Evolutionary conservation across 2,329 filamentous ascomycete species (phyloP).

Genomic region (Pseudogymnoascus sp.): DNA sequence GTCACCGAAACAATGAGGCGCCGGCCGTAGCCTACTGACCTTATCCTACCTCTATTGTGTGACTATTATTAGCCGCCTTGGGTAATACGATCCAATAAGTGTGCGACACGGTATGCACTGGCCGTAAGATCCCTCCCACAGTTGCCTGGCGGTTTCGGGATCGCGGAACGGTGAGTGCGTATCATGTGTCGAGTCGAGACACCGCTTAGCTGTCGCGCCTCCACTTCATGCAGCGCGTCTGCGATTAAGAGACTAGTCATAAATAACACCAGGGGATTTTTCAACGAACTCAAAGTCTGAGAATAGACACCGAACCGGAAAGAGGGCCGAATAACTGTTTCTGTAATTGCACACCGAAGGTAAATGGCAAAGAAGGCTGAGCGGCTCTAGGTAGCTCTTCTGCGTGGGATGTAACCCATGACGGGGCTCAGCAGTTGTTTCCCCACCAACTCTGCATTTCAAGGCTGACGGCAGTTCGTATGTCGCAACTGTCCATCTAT

Average conservation of each 20-base stretch:
- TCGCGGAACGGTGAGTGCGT: not conserved
- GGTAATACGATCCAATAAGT: not conserved
- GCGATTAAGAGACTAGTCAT: not conserved
- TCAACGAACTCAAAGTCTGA: not conserved
- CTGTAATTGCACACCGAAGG: not conserved
- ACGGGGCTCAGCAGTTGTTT: not conserved
- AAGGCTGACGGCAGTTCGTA: not conserved
- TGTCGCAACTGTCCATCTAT: conserved; percentile 2
- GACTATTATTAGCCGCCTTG: not conserved
- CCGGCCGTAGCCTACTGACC: not conserved
- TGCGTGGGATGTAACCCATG: not conserved
- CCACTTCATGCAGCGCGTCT: not conserved
- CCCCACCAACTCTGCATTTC: conserved; percentile 4
- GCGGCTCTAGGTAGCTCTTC: not conserved
- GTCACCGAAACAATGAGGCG: not conserved
- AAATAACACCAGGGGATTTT: not conserved
- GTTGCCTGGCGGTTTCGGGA: not conserved
- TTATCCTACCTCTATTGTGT: not conserved
- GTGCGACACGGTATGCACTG: not conserved
- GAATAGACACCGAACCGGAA: not conserved
- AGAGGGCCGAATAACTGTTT: not conserved
- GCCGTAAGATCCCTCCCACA: not conserved
- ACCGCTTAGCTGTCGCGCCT: not conserved
- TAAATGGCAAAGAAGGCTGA: not conserved
- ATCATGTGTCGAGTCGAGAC: not conserved